Evolutionary conservation across 768 basidiomycete genomes (phyloP).

Genomic region (Tylopilus felleus): DNA sequence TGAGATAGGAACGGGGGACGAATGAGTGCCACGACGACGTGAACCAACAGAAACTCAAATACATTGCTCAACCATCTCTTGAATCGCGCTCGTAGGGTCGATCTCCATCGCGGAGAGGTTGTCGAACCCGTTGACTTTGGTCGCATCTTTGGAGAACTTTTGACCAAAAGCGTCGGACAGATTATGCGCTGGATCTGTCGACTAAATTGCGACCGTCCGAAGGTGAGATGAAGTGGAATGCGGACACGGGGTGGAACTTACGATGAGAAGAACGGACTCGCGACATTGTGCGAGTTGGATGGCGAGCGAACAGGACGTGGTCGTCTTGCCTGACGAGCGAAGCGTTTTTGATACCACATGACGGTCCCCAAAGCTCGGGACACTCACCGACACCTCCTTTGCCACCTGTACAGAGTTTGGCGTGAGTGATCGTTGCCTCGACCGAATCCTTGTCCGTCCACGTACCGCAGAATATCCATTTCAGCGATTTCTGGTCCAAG

Average conservation of each 20-base stretch:
- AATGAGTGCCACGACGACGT: not conserved
- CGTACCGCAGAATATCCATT: slow-evolving; percentile 99
- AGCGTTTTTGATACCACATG: not conserved
- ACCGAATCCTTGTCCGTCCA: slow-evolving; percentile 20
- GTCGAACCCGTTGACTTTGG: slow-evolving; percentile 94
- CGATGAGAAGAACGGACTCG: slow-evolving; percentile 96
- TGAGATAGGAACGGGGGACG: slow-evolving; percentile 26
- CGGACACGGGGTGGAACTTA: slow-evolving; percentile 37
- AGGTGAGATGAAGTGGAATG: not conserved
- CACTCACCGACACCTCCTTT: slow-evolving; percentile 95
- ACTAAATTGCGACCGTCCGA: slow-evolving; percentile 44
- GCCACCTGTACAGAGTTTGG: slow-evolving; percentile 57
- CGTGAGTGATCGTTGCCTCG: slow-evolving; percentile 11
- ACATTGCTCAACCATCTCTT: slow-evolving; percentile 99
- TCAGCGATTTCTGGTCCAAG: slow-evolving; percentile 86
- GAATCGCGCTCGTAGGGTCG: slow-evolving; percentile 95
- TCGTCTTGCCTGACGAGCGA: slow-evolving; percentile 81
- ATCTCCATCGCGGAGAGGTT: slow-evolving; percentile 99
- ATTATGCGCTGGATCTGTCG: slow-evolving; percentile 99
- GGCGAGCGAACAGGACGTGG: slow-evolving; percentile 96
- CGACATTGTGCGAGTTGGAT: slow-evolving; percentile 88
- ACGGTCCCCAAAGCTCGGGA: not conserved
- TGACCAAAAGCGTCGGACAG: slow-evolving; percentile 97
- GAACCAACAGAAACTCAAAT: slow-evolving; percentile 2
- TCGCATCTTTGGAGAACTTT: slow-evolving; percentile 99